Evolutionary conservation across 2,329 filamentous ascomycete species (phyloP).

Genomic region (Epichloe coenophiala): DNA sequence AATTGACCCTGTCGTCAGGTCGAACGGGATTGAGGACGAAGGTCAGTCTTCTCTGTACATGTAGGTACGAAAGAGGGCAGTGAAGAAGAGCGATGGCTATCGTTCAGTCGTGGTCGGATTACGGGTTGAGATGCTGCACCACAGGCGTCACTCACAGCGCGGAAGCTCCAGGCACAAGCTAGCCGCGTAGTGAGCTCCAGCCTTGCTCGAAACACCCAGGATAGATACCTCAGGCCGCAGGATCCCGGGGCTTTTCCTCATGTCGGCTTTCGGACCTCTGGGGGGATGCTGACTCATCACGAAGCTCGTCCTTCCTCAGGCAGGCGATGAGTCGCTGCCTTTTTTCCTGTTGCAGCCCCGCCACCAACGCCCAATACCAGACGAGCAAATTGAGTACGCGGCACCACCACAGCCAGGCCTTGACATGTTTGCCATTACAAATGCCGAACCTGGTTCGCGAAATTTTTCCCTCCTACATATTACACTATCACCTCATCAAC

Average conservation of each 20-base stretch:
- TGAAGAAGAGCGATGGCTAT: background rate
- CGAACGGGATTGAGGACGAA: background rate
- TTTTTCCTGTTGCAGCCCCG: too few relatives aligned
- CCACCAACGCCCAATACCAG: background rate
- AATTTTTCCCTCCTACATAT: background rate
- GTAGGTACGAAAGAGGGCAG: background rate
- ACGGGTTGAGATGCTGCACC: background rate
- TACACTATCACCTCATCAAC: background rate
- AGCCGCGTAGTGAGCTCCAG: conserved; percentile 8
- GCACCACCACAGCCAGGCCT: background rate
- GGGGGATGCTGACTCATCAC: conserved; percentile 1
- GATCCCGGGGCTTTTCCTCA: too few relatives aligned
- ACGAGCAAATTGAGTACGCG: background rate
- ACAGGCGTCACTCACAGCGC: conserved; percentile 7
- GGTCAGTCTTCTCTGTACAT: background rate
- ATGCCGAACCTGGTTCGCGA: background rate
- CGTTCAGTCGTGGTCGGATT: conserved; percentile 1
- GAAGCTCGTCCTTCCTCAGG: too few relatives aligned
- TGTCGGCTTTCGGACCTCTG: too few relatives aligned
- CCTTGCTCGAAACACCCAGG: background rate
- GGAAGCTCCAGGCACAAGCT: conserved; percentile 11
- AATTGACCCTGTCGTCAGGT: background rate
- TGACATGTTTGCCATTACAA: background rate
- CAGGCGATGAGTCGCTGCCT: too few relatives aligned
- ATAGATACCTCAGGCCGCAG: conserved; percentile 5